phyloP scores from a whole-genome alignment of 2,329 filamentous ascomycete genomes.

The Cladobotryum protrusum region DNA sequence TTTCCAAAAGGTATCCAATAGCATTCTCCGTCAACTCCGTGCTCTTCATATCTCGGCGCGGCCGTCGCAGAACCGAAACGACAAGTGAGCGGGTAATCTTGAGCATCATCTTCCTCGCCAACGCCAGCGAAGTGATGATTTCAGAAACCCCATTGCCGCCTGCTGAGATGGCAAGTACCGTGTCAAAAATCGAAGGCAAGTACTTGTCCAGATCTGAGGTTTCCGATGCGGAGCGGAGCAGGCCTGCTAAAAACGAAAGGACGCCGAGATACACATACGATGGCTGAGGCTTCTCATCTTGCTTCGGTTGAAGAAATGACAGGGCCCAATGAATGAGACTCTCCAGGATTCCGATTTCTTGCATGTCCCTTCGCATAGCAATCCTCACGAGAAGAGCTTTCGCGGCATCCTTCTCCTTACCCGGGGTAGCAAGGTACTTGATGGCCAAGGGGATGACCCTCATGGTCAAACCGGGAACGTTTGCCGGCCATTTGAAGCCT shows the following conservation, averaged over 20 bases:
- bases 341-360: constrained; percentile 63
- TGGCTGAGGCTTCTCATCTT: constrained; percentile 33
- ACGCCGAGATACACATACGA: constrained; percentile 74
- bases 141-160: constrained; percentile 42
- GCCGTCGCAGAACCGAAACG: constrained; percentile 55
- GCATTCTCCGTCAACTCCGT: constrained; percentile 66
- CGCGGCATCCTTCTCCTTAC: constrained; percentile 88
- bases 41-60: constrained; percentile 33
- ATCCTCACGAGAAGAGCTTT: constrained; percentile 74
- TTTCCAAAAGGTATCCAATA: constrained; percentile 74
- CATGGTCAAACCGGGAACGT: constrained; percentile 63
- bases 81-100: constrained; percentile 77
- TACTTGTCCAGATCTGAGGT: constrained; percentile 67
- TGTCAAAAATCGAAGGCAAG: constrained; percentile 58
- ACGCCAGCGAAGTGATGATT: constrained; percentile 62
- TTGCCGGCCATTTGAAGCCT: constrained; percentile 49
- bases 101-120: constrained; percentile 74
- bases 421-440: constrained; percentile 64
- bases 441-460: constrained; percentile 66
- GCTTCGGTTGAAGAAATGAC: constrained; percentile 45
- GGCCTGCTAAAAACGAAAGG: constrained; percentile 70
- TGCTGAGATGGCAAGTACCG: constrained; percentile 54
- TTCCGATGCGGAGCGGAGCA: constrained; percentile 63
- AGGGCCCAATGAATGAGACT: constrained; percentile 67
- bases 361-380: constrained; percentile 83